These are phyloP conservation scores for Saturnispora besseyi DNA, from an alignment of 805 yeast species.

Conservation along the genomic window DNA sequence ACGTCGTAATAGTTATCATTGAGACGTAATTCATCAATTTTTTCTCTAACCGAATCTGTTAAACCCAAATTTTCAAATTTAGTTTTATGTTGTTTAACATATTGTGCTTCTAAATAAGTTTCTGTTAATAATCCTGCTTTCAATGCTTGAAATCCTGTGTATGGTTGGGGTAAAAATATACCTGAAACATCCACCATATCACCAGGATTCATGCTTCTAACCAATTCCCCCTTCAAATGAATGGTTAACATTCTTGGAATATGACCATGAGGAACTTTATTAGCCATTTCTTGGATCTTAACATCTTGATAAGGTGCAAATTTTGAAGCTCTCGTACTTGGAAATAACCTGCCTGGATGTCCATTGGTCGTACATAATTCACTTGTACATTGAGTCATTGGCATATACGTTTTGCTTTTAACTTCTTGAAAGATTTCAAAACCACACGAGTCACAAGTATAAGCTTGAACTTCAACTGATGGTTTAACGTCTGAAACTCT, in stretches of 20 bases:
- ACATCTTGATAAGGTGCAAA: conserved; percentile 94
- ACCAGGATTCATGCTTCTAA: conserved; percentile 84
- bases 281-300: conserved; percentile 86
- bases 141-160: conserved; percentile 89
- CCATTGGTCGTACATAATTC: conserved; percentile 69
- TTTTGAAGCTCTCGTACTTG: conserved; percentile 93
- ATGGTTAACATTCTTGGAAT: conserved; percentile 83
- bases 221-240: conserved; percentile 88
- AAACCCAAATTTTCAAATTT: conserved; percentile 63
- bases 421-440: conserved; percentile 95
- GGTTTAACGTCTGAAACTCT: conserved; percentile 97
- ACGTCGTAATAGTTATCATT: conserved; percentile 71
- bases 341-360: conserved; percentile 79
- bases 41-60: conserved; percentile 45
- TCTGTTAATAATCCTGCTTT: conserved; percentile 91
- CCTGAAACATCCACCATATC: conserved; percentile 92
- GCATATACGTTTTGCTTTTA: conserved; percentile 71
- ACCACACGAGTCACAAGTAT: conserved; percentile 97
- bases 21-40: conserved; percentile 45
- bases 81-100: conserved; percentile 78
- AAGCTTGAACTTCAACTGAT: conserved; percentile 80
- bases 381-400: conserved; percentile 82
- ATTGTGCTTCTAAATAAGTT: conserved; percentile 84
- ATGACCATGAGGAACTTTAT: conserved; percentile 97
- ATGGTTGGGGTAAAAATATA: conserved; percentile 86